These are phyloP conservation scores for Anacardium occidentale DNA, from an alignment of 345 rosid genomes.

Conservation along the genomic window DNA sequence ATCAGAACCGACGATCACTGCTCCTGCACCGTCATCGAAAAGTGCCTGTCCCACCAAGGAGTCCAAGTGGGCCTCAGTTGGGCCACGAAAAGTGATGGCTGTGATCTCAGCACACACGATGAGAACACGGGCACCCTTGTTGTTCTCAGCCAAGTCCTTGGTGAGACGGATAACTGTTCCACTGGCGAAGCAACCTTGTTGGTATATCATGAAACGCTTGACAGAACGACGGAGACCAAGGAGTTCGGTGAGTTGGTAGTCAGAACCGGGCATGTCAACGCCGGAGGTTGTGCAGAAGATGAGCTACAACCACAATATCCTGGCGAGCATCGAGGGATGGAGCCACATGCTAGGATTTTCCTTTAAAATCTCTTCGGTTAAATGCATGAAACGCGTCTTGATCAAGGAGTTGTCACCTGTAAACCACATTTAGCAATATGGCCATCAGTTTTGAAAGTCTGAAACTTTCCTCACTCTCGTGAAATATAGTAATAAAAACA, in stretches of 20 bases:
- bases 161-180: slow-evolving; percentile 81
- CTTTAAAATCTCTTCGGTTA: slow-evolving; percentile 68
- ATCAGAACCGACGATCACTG: slow-evolving; percentile 63
- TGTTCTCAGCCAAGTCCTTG: slow-evolving; percentile 80
- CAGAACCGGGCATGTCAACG: slow-evolving; percentile 93
- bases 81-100: slow-evolving; percentile 79
- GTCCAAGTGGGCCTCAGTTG: slow-evolving; percentile 60
- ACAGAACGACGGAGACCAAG: slow-evolving; percentile 76
- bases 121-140: slow-evolving; percentile 71
- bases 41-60: slow-evolving; percentile 75
- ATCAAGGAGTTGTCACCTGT: slow-evolving; percentile 74
- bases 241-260: slow-evolving; percentile 84
- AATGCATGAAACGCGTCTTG: slow-evolving; percentile 59
- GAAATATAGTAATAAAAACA: no score
- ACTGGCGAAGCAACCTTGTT: slow-evolving; percentile 73
- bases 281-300: slow-evolving; percentile 86
- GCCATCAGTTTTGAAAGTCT: no score
- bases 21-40: slow-evolving; percentile 73
- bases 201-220: slow-evolving; percentile 70
- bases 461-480: no score
- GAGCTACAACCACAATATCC: slow-evolving; percentile 76
- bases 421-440: no score
- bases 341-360: slow-evolving; percentile 56
- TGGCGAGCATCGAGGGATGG: slow-evolving; percentile 71
- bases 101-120: slow-evolving; percentile 79